Percentiles rank a stretch among this genome's conserved stretches.
Evolutionary conservation across 208 protist genomes (phyloP).

Genomic region (Trypanosoma vivax): DNA sequence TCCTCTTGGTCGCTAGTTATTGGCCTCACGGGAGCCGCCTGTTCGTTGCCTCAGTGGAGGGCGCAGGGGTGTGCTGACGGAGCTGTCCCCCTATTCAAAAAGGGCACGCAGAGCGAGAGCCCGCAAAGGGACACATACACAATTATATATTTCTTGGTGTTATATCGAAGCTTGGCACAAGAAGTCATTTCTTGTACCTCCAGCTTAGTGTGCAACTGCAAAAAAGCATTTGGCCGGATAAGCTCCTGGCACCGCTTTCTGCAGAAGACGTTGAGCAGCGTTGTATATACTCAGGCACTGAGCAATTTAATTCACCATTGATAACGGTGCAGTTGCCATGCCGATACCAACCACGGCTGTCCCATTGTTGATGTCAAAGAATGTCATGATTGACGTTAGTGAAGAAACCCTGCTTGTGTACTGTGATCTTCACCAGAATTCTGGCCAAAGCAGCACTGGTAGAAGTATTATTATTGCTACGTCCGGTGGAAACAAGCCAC

Average conservation of each 20-base stretch:
- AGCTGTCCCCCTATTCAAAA: not conserved
- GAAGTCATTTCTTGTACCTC: too few relatives aligned
- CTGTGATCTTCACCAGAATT: conserved; percentile 55
- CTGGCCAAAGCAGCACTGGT: conserved; percentile 46
- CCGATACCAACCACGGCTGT: not conserved
- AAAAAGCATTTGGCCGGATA: too few relatives aligned
- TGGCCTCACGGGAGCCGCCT: too few relatives aligned
- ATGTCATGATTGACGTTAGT: conserved; percentile 34
- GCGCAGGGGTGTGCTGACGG: not conserved
- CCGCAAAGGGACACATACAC: not conserved
- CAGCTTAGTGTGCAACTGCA: too few relatives aligned
- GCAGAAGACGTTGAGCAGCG: too few relatives aligned
- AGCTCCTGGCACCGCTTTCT: too few relatives aligned
- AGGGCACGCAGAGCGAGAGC: not conserved
- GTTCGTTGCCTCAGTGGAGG: not conserved
- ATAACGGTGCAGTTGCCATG: not conserved
- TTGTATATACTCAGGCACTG: too few relatives aligned
- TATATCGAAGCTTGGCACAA: too few relatives aligned
- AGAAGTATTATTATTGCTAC: conserved; percentile 68
- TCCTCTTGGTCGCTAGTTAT: too few relatives aligned
- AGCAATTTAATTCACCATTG: too few relatives aligned
- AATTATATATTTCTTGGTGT: not conserved
- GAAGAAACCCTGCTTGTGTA: conserved; percentile 37
- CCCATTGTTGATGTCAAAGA: conserved; percentile 41
- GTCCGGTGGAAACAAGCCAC: conserved; percentile 67